Conservation (phyloP, 1,284 basidiomycete species). For the Mycosarcoma mackinlayi region DNA sequence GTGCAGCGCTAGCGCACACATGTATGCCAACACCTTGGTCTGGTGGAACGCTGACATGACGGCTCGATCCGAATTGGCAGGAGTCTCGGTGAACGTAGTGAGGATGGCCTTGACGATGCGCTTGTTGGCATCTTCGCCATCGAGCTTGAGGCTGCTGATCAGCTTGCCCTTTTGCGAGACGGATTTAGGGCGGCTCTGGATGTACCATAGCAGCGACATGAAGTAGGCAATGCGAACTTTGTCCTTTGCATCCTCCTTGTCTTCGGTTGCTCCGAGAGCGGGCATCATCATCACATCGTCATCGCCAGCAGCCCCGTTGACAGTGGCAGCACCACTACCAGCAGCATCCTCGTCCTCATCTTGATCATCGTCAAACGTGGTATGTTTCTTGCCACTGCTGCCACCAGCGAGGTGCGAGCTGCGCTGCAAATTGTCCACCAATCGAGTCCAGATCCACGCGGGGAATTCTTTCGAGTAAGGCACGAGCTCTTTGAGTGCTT, state of each 20-base stretch:
- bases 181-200: conserved; percentile 33
- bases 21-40: conserved; percentile 59
- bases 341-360: conserved; percentile 13
- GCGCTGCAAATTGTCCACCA: conserved; percentile 46
- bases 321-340: neutral
- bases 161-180: conserved; percentile 35
- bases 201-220: conserved; percentile 45
- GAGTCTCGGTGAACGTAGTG: conserved; percentile 36
- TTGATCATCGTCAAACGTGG: conserved; percentile 34
- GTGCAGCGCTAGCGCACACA: conserved; percentile 61
- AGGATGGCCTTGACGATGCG: conserved; percentile 36
- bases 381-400: conserved; percentile 27
- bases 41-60: conserved; percentile 52
- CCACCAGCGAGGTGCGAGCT: conserved; percentile 33
- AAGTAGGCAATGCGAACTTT: conserved; percentile 48
- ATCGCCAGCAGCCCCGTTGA: conserved; percentile 3
- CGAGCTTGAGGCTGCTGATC: conserved; percentile 35
- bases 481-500: conserved; percentile 32
- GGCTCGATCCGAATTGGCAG: conserved; percentile 32
- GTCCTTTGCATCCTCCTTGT: conserved; percentile 46
- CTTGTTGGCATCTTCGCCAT: conserved; percentile 45
- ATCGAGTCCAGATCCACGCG: conserved; percentile 38
- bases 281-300: conserved; percentile 42
- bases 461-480: conserved; percentile 44
- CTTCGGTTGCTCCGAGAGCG: conserved; percentile 44